Conservation (phyloP, 345 rosid species). For the Pistacia integerrima region DNA sequence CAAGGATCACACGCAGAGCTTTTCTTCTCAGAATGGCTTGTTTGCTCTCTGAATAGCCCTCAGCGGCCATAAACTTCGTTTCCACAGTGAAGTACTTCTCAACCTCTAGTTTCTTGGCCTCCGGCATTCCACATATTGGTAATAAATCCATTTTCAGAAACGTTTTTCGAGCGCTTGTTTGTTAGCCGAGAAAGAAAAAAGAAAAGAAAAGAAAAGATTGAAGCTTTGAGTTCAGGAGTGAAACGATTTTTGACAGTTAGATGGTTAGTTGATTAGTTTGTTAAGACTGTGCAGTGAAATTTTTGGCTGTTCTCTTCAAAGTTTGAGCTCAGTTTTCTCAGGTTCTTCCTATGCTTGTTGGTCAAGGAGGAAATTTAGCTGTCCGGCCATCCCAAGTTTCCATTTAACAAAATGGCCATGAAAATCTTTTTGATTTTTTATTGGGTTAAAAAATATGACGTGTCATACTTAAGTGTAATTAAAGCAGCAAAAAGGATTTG, state of each 20-base stretch:
- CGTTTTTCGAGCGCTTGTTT: neutral
- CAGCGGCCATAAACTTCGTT: neutral
- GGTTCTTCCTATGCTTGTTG: neutral
- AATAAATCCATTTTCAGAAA: neutral
- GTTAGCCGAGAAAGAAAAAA: neutral
- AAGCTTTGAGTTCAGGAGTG: neutral
- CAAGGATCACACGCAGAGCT: neutral
- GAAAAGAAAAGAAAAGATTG: neutral
- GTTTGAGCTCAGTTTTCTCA: neutral
- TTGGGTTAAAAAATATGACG: too few species aligned
- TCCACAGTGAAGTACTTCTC: slow-evolving; percentile 4
- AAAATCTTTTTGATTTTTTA: too few species aligned
- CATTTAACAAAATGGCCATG: too few species aligned
- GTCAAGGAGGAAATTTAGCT: too few species aligned
- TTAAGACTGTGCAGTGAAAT: neutral
- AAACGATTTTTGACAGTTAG: neutral
- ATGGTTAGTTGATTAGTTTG: neutral
- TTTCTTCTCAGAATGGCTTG: neutral
- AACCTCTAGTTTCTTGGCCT: too few species aligned
- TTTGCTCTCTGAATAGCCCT: neutral
- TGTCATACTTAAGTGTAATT: too few species aligned
- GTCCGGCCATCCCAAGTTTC: too few species aligned
- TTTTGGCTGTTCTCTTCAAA: neutral
- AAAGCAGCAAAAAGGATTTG: too few species aligned
- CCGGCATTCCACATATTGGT: neutral